These are phyloP conservation scores for Petrea volubilis DNA, from an alignment of 257 asterid genomes.

Conservation along the genomic window DNA sequence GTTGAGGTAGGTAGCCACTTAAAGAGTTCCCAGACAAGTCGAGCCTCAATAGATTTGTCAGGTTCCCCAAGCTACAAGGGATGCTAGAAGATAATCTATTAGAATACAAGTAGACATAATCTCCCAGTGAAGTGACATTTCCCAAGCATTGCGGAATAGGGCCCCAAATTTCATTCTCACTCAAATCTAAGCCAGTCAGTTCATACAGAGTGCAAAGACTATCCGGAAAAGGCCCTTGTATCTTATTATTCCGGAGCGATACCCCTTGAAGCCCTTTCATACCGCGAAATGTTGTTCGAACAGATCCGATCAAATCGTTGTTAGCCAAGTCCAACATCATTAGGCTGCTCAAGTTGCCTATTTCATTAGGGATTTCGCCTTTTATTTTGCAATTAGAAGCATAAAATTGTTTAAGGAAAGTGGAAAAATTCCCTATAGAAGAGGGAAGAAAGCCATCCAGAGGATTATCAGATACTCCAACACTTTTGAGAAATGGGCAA, in stretches of 20 bases:
- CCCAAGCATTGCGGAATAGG: slow-evolving; percentile 28
- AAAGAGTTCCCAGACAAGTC: slow-evolving; percentile 25
- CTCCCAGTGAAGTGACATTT: slow-evolving; percentile 5
- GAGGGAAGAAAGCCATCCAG: slow-evolving; percentile 20
- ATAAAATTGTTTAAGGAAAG: not conserved
- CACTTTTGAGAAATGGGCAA: not conserved
- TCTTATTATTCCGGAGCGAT: slow-evolving; percentile 12
- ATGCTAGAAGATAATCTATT: too few species aligned
- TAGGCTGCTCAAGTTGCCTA: too few species aligned
- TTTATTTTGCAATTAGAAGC: slow-evolving; percentile 3
- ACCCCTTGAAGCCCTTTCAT: slow-evolving; percentile 26
- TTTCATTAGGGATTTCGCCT: slow-evolving; percentile 15
- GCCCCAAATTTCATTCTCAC: too few species aligned
- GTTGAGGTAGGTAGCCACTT: slow-evolving; percentile 16
- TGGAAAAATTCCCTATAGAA: slow-evolving; percentile 19
- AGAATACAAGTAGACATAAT: slow-evolving; percentile 4
- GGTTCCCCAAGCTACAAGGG: slow-evolving; percentile 12
- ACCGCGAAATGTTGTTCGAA: slow-evolving; percentile 15
- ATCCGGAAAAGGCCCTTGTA: slow-evolving; percentile 20
- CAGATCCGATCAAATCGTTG: slow-evolving; percentile 23
- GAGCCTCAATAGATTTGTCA: slow-evolving; percentile 13
- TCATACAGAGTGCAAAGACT: slow-evolving; percentile 13
- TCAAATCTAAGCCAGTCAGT: slow-evolving; percentile 1
- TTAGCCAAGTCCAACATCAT: too few species aligned
- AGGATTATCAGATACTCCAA: not conserved